These are phyloP conservation scores for Talaromyces trachyspermus DNA, from an alignment of 495 filamentous ascomycete species.

Conservation along the genomic window DNA sequence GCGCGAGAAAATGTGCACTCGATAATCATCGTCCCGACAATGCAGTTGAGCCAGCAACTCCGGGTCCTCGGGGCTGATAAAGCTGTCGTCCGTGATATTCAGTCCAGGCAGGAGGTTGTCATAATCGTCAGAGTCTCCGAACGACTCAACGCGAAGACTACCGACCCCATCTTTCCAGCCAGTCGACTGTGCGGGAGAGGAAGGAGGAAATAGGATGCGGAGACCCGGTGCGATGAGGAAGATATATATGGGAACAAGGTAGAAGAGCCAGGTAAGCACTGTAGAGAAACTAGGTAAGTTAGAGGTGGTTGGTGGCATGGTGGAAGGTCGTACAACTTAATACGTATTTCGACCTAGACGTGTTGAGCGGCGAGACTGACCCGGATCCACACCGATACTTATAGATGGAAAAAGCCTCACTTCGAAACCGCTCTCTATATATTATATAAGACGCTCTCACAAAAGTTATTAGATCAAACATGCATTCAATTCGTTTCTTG, in stretches of 20 bases:
- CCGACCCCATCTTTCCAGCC: too few species aligned
- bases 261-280: slow-evolving; percentile 29
- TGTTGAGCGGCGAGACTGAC: too few species aligned
- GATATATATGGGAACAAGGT: slow-evolving; percentile 34
- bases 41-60: slow-evolving; percentile 9
- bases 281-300: slow-evolving; percentile 24
- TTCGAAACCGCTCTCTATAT: too few species aligned
- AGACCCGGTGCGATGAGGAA: slow-evolving; percentile 23
- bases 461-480: too few species aligned
- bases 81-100: slow-evolving; percentile 28
- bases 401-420: too few species aligned
- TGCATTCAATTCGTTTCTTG: too few species aligned
- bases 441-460: too few species aligned
- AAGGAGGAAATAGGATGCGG: slow-evolving; percentile 13
- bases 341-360: too few species aligned
- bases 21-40: slow-evolving; percentile 28
- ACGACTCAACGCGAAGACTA: slow-evolving; percentile 4
- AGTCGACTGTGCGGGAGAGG: too few species aligned
- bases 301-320: slow-evolving; percentile 13
- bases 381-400: too few species aligned
- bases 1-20: slow-evolving; percentile 37
- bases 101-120: slow-evolving; percentile 11
- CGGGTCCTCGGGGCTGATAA: slow-evolving; percentile 25
- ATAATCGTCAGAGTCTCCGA: slow-evolving; percentile 17
- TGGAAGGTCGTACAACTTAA: neutral